phyloP scores from a whole-genome alignment of 805 yeast genomes.

The Torulaspora franciscae region DNA sequence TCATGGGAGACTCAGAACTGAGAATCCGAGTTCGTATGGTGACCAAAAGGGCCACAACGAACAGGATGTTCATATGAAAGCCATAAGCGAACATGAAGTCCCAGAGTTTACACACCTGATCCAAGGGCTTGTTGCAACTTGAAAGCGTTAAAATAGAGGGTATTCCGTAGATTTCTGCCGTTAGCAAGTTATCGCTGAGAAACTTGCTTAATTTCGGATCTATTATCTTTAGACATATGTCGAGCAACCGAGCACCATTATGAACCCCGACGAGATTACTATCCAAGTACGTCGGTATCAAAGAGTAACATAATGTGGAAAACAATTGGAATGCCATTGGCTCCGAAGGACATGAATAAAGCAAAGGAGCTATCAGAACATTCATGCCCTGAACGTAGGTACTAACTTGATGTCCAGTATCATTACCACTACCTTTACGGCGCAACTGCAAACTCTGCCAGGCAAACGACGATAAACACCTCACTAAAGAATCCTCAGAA shows the following conservation, averaged over 20 bases:
- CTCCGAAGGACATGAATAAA: slow-evolving; percentile 70
- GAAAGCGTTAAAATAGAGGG: slow-evolving; percentile 78
- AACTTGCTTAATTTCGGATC: slow-evolving; percentile 67
- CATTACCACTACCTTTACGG: slow-evolving; percentile 10
- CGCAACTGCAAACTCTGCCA: slow-evolving; percentile 34
- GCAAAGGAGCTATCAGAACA: slow-evolving; percentile 76
- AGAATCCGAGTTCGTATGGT: slow-evolving; percentile 62
- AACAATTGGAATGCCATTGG: slow-evolving; percentile 79
- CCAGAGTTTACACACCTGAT: slow-evolving; percentile 75
- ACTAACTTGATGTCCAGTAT: slow-evolving; percentile 17
- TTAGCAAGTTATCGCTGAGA: slow-evolving; percentile 42
- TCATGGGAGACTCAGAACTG: slow-evolving; percentile 59
- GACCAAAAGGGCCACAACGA: slow-evolving; percentile 77
- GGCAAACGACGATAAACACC: slow-evolving; percentile 73
- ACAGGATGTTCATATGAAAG: slow-evolving; percentile 76
- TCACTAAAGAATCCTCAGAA: slow-evolving; percentile 58
- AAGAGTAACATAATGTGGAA: slow-evolving; percentile 52
- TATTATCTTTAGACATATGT: slow-evolving; percentile 60
- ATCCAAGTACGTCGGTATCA: slow-evolving; percentile 73
- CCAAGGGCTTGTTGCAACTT: slow-evolving; percentile 83
- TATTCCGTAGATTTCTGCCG: slow-evolving; percentile 83
- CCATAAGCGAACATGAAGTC: slow-evolving; percentile 90
- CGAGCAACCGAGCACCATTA: slow-evolving; percentile 69
- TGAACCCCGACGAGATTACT: slow-evolving; percentile 79
- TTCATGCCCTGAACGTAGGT: slow-evolving; percentile 90